Conservation (phyloP, 176 grass and related monocot genomes). For the Bolboschoenus planiculmis region DNA sequence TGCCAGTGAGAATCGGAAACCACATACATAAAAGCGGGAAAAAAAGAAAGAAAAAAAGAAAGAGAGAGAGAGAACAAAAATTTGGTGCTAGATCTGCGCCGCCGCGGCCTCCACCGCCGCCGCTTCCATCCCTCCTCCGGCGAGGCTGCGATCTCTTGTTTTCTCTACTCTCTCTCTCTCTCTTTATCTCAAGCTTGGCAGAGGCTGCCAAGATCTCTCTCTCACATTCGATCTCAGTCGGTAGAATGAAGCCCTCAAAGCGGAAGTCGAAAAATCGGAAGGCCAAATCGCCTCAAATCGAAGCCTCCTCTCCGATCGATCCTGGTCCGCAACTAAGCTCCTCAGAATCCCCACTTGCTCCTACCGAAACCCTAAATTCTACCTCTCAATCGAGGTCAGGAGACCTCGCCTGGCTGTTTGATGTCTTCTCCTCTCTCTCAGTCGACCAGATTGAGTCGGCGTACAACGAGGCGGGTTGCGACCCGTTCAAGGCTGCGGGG, state of each 20-base stretch:
- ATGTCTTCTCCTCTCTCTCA: slow-evolving; percentile 50
- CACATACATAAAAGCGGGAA: neutral
- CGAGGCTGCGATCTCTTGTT: neutral
- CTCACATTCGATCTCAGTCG: neutral
- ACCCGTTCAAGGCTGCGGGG: slow-evolving; percentile 52
- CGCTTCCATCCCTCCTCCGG: neutral
- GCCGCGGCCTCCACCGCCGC: neutral
- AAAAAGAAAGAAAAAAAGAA: neutral
- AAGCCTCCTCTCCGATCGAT: neutral
- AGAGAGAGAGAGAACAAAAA: neutral
- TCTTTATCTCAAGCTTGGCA: slow-evolving; percentile 5
- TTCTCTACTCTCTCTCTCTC: neutral
- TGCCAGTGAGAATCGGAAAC: too few relatives aligned
- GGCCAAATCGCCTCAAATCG: neutral
- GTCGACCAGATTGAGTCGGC: slow-evolving; percentile 62
- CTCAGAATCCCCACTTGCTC: neutral
- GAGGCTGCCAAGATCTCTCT: too few relatives aligned
- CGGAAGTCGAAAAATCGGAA: neutral
- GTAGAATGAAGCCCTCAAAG: neutral
- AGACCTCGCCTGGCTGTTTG: slow-evolving; percentile 59
- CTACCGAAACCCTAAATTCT: neutral
- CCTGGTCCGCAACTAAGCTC: neutral
- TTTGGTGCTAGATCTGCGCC: neutral
- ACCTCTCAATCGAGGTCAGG: slow-evolving; percentile 23
- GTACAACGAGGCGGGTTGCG: slow-evolving; percentile 46